phyloP scores from a whole-genome alignment of 1,284 basidiomycete genomes.

The Rhodotorula sp. region DNA sequence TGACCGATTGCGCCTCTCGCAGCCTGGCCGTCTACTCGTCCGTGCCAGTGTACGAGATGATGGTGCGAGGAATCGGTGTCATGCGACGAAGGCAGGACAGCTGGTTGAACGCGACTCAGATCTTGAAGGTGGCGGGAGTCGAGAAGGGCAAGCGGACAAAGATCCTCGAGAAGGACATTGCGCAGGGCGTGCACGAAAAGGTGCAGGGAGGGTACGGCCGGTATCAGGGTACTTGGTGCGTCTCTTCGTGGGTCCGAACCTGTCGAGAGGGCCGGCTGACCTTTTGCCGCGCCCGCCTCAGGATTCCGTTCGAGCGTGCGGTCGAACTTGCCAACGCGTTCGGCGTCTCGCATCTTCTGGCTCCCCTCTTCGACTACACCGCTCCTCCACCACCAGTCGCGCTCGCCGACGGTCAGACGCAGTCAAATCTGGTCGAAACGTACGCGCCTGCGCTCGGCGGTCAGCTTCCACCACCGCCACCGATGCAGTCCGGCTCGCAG shows the following conservation, averaged over 20 bases:
- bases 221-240: slow-evolving; percentile 97
- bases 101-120: slow-evolving; percentile 93
- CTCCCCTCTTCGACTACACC: slow-evolving; percentile 86
- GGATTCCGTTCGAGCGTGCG: slow-evolving; percentile 89
- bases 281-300: slow-evolving; percentile 48
- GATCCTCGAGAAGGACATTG: slow-evolving; percentile 95
- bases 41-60: slow-evolving; percentile 54
- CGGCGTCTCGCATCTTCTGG: slow-evolving; percentile 77
- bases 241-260: slow-evolving; percentile 7
- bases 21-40: slow-evolving; percentile 51
- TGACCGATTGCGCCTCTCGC: neutral
- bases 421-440: neutral
- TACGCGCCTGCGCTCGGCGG: neutral
- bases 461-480: slow-evolving; percentile 11
- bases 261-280: neutral
- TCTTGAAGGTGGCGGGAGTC: slow-evolving; percentile 97
- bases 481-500: neutral
- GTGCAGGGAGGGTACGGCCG: slow-evolving; percentile 99
- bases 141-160: slow-evolving; percentile 96
- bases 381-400: slow-evolving; percentile 54
- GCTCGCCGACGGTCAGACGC: neutral
- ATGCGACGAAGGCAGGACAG: slow-evolving; percentile 95
- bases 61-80: slow-evolving; percentile 91
- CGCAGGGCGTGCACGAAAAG: slow-evolving; percentile 92
- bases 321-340: slow-evolving; percentile 86